Evolutionary conservation across 176 grass and related monocot genomes (phyloP), one percentile per base, ranked within the genome.

Genomic region (Urochloa ruziziensis): DNA sequence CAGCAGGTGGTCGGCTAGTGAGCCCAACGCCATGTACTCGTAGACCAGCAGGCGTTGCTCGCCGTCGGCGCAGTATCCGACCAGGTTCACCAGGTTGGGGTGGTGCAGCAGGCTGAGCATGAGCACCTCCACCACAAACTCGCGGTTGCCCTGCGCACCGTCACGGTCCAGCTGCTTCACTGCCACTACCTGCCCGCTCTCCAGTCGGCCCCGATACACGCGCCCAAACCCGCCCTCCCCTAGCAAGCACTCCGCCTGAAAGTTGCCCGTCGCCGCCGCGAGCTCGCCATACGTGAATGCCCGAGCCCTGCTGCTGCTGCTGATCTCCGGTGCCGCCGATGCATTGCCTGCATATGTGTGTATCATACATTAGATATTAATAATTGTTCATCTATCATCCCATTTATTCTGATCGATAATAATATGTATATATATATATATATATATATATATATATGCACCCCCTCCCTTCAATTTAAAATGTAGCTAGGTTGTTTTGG

Each of bases 101-200:
- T 87, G 85, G 70, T 87, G 77, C 35, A 86, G 75, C 10, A 56
- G 78, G 78, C 78, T 67, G 34, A 86, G 85, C 77, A 86, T 80
- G 7, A 81, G 25, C 69, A 86, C 77, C 78, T 86, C 85, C 34
- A 81, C 77, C 27, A 86, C 56, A 48, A 81, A 86, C 78, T 86
- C 85, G 1, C 60, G 69, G 85, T 80, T 74, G 47, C 85, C 85
- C 85, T 86, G 84, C 44, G 46, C 43, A 0, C 84, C 76, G 0
- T 80, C 67, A 5, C 77, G 54, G 76, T 86, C 84, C 57, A 86
- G 84, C 76, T 86, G 84, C 57, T 86, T 86, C 25, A 86, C 84
- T 1, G 84, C 84, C 3, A 87, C 60, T 9, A 67, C 14, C 77
- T 56, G 78, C 21, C 69, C 77, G 42, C 29, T 68, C 19, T 72